A percentile compares a stretch with the other conserved stretches of the same genome.
These are phyloP conservation scores for Salix caprea DNA, from an alignment of 345 rosid genomes.

Conservation along the genomic window DNA sequence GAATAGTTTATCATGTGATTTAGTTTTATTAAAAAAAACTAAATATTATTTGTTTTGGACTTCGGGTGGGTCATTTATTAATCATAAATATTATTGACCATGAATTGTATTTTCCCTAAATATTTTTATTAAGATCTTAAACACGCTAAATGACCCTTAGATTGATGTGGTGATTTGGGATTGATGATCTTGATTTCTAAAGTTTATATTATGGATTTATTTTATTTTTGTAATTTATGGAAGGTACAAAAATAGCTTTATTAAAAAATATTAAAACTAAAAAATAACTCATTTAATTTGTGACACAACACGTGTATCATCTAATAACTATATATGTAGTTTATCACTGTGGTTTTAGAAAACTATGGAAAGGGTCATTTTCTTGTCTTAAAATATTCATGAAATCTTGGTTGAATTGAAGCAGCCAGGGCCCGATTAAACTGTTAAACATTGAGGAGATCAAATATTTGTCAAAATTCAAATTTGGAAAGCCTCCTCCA, in stretches of 20 bases:
- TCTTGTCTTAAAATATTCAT: too few species aligned
- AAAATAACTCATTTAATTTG: too few species aligned
- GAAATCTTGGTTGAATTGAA: too few species aligned
- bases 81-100: not conserved
- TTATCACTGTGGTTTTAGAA: too few species aligned
- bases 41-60: not conserved
- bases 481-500: not conserved
- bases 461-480: not conserved
- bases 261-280: too few species aligned
- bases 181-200: not conserved
- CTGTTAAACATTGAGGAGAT: too few species aligned
- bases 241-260: not conserved
- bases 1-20: not conserved
- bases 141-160: not conserved
- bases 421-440: too few species aligned
- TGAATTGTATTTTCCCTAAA: not conserved
- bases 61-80: not conserved
- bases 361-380: too few species aligned
- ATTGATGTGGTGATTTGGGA: not conserved
- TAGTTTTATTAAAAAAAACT: not conserved
- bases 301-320: too few species aligned
- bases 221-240: not conserved
- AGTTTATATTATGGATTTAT: not conserved
- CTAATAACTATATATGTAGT: too few species aligned
- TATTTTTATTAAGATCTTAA: not conserved